A percentile compares a stretch with the other conserved stretches of the same genome.
Evolutionary conservation across 2,329 filamentous ascomycete genomes (phyloP).

Genomic region (Diaporthe longicolla): DNA sequence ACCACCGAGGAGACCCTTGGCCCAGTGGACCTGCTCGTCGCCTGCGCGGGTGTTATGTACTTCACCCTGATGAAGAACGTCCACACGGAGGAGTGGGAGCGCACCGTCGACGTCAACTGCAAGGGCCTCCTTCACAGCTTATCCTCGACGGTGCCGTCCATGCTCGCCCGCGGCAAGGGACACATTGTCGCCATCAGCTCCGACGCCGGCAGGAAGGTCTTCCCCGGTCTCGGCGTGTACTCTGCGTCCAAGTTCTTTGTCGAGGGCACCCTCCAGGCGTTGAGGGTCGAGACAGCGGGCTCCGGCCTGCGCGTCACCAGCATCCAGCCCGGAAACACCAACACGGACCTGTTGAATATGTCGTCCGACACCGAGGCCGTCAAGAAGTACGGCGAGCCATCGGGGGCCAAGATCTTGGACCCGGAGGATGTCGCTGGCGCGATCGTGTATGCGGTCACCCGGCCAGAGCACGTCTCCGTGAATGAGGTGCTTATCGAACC

Average conservation of each 20-base stretch:
- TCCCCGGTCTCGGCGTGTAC: conserved; percentile 86
- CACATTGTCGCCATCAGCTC: conserved; percentile 88
- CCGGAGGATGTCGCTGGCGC: conserved; percentile 79
- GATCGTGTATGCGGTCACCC: conserved; percentile 81
- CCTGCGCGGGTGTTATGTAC: conserved; percentile 89
- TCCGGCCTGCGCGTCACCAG: conserved; percentile 80
- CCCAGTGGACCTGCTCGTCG: conserved; percentile 82
- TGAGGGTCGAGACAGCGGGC: conserved; percentile 83
- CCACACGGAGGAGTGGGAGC: conserved; percentile 82
- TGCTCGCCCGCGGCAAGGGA: conserved; percentile 77
- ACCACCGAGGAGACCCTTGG: conserved; percentile 74
- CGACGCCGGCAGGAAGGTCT: conserved; percentile 85
- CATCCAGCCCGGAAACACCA: conserved; percentile 83
- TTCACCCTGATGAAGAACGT: conserved; percentile 88
- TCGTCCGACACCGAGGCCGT: conserved; percentile 82
- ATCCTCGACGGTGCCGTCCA: conserved; percentile 76
- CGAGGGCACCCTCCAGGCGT: conserved; percentile 81
- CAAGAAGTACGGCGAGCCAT: conserved; percentile 83
- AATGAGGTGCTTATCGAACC: conserved; percentile 87
- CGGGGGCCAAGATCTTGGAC: conserved; percentile 81
- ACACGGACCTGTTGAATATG: conserved; percentile 80
- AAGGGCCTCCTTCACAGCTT: conserved; percentile 84
- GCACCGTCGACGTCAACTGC: conserved; percentile 88
- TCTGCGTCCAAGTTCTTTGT: conserved; percentile 89
- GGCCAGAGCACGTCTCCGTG: conserved; percentile 82